Evolutionary conservation across 352 stramenopile genomes (phyloP), one percentile per base, ranked within the genome.

Genomic region (Phytophthora citricola): DNA sequence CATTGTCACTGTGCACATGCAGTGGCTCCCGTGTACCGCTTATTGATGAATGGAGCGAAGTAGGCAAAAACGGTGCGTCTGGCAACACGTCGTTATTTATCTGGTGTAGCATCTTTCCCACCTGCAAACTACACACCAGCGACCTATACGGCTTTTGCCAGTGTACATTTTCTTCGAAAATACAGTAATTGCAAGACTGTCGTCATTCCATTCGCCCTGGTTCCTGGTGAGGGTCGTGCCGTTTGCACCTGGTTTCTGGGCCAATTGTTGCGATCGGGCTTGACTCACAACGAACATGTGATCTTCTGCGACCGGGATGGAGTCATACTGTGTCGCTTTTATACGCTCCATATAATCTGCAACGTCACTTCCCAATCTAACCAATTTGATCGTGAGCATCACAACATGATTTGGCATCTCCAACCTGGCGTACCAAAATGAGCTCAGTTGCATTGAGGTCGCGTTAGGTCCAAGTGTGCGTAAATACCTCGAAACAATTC

Each of bases 381-480:
- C 14, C 2, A 2, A 6, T 53, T 39, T 12, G 26, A 24, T 10
- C 22, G 24, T 4, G 46, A 39, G 5, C 27, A 53, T 24, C 27
- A 40, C 46, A 53, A 53, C 15, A 40, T 41, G 22, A 31, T 57
- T 12, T 59, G 39, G 51, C 24, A 0, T 15, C 15, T 41, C 22
- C 26, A 60, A 29, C n/a, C 53, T 36, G 39, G n/a, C 8, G 12
- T 52, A 52, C 53, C 8, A 52, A 1, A 38, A 20, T 22, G 4
- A 26, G n/a, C 41, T 61, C 2, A 11, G 17, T 1, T 38, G 32
- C 5, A 53, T 61, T 24, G 53, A 44, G 15, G 4, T 61, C 3
- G 40, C 20, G 22, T 5, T 61, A 0, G 53, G 53, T 15, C 9
- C 20, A 1, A 32, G 3, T 2, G 41, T 52, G 4, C n/a, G 32